Evolutionary conservation across 116 monocot species (phyloP).

Genomic region (Iris pallida): DNA sequence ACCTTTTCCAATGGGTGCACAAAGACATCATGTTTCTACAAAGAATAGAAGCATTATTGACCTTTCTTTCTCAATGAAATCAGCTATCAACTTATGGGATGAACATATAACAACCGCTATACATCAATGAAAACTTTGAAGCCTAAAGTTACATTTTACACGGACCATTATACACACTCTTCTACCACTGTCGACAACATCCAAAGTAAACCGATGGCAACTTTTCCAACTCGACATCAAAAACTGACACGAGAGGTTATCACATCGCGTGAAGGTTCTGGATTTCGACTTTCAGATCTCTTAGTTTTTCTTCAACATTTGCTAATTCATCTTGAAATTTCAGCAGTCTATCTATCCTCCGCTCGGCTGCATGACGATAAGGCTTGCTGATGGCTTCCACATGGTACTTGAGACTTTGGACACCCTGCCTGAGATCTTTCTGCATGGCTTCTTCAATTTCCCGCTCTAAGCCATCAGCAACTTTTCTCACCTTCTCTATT

Average conservation of each 20-base stretch:
- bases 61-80: too few relatives aligned
- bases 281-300: constrained; percentile 45
- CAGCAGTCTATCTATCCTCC: constrained; percentile 37
- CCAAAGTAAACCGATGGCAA: too few relatives aligned
- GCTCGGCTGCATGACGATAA: constrained; percentile 60
- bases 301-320: constrained; percentile 33
- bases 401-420: constrained; percentile 35
- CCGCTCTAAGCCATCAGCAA: constrained; percentile 52
- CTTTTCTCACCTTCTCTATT: constrained; percentile 60
- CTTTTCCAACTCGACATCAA: too few relatives aligned
- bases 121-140: too few relatives aligned
- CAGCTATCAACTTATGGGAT: too few relatives aligned
- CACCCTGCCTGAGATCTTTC: constrained; percentile 46
- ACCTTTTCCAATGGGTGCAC: too few relatives aligned
- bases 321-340: constrained; percentile 43
- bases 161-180: too few relatives aligned
- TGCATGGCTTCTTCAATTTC: constrained; percentile 80
- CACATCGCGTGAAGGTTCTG: constrained; percentile 8
- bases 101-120: too few relatives aligned
- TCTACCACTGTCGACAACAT: too few relatives aligned
- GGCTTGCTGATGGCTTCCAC: constrained; percentile 59
- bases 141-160: too few relatives aligned
- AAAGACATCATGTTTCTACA: too few relatives aligned
- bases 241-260: not conserved
- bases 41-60: too few relatives aligned